A percentile compares a stretch with the other conserved stretches of the same genome.
Evolutionary conservation across 2,329 filamentous ascomycete species (phyloP).

Genomic region (Aspergillus persii): DNA sequence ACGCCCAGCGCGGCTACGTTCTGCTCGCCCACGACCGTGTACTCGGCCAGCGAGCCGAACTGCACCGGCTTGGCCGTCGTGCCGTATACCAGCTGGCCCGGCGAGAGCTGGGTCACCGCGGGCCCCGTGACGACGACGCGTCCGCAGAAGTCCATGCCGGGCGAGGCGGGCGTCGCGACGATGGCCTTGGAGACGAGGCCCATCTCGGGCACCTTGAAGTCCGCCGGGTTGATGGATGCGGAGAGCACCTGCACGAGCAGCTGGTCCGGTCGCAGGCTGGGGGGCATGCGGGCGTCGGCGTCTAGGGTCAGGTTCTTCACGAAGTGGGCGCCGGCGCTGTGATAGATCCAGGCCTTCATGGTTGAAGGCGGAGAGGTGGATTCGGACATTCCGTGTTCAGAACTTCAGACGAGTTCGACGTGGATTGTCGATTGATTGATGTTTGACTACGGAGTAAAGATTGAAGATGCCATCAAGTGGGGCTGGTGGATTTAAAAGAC

Average conservation of each 20-base stretch:
- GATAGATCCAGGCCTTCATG: conserved; percentile 62
- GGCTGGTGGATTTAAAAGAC: too few species aligned
- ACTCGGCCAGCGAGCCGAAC: conserved; percentile 48
- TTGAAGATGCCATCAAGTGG: too few species aligned
- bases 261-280: conserved; percentile 41
- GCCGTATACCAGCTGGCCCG: conserved; percentile 50
- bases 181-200: conserved; percentile 40
- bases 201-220: conserved; percentile 62
- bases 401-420: too few species aligned
- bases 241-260: conserved; percentile 57
- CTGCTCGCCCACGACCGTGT: conserved; percentile 34
- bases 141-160: conserved; percentile 53
- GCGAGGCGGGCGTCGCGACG: conserved; percentile 46
- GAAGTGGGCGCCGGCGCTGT: conserved; percentile 44
- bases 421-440: too few species aligned
- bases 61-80: conserved; percentile 25
- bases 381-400: background rate
- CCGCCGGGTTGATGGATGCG: conserved; percentile 59
- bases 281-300: conserved; percentile 43
- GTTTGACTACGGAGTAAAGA: too few species aligned
- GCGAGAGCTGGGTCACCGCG: conserved; percentile 28
- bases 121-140: conserved; percentile 40
- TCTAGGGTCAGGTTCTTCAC: conserved; percentile 55
- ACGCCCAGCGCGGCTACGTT: conserved; percentile 41
- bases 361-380: conserved; percentile 24